Conservation (phyloP, 345 rosid species). For the Eutrema japonicum region DNA sequence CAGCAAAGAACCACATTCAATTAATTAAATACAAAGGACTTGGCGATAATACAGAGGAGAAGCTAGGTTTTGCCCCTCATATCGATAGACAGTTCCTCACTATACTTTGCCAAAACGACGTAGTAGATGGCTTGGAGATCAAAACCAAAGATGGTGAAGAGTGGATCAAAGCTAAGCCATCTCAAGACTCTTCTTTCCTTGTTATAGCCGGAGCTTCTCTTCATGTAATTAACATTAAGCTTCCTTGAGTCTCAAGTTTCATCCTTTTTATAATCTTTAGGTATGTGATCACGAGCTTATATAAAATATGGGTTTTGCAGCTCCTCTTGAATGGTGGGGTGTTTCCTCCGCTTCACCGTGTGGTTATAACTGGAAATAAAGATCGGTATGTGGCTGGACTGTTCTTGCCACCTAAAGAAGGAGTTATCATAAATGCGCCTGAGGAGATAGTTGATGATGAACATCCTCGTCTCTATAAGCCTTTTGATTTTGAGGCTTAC, state of each 20-base stretch:
- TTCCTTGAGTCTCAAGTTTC: slow-evolving; percentile 20
- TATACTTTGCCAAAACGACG: slow-evolving; percentile 55
- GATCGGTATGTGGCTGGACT: slow-evolving; percentile 39
- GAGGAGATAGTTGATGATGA: slow-evolving; percentile 30
- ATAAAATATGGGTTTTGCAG: slow-evolving; percentile 15
- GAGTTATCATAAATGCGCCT: slow-evolving; percentile 7
- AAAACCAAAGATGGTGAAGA: slow-evolving; percentile 47
- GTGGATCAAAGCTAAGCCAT: slow-evolving; percentile 51
- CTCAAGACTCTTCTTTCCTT: slow-evolving; percentile 50
- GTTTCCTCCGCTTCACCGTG: slow-evolving; percentile 41
- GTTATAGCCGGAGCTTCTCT: slow-evolving; percentile 59
- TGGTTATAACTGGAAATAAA: slow-evolving; percentile 35
- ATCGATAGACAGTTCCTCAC: slow-evolving; percentile 57
- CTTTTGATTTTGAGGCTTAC: slow-evolving; percentile 34
- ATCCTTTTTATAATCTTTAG: not conserved
- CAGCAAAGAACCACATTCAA: slow-evolving; percentile 47
- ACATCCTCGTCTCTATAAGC: slow-evolving; percentile 32
- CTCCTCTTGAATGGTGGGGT: slow-evolving; percentile 42
- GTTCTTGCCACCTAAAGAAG: slow-evolving; percentile 29
- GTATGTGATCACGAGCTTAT: not conserved
- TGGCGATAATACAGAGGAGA: slow-evolving; percentile 13
- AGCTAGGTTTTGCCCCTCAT: slow-evolving; percentile 46
- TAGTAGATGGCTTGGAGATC: slow-evolving; percentile 56
- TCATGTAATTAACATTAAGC: slow-evolving; percentile 38
- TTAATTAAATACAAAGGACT: slow-evolving; percentile 47